Evolutionary conservation across 768 basidiomycete genomes (phyloP).

Genomic region (Coprinopsis sp.): DNA sequence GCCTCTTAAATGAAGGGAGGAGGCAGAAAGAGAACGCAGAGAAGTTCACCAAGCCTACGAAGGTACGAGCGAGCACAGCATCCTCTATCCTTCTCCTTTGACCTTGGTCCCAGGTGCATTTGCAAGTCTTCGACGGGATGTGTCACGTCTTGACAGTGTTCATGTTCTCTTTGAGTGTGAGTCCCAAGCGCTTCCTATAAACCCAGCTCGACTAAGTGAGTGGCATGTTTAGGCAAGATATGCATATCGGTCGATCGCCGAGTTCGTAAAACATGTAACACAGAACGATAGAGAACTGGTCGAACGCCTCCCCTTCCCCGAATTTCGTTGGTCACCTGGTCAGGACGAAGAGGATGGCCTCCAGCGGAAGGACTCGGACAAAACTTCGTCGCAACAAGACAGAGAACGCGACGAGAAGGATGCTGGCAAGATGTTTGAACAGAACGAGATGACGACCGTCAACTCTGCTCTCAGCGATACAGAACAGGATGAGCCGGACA

Average conservation of each 20-base stretch:
- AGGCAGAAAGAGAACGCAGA: constrained; percentile 50
- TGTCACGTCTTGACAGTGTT: constrained; percentile 74
- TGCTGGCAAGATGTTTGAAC: not conserved
- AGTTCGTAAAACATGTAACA: constrained; percentile 54
- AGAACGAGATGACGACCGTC: not conserved
- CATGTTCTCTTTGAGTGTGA: constrained; percentile 55
- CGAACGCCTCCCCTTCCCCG: constrained; percentile 44
- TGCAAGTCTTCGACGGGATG: constrained; percentile 74
- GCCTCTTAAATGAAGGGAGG: constrained; percentile 39
- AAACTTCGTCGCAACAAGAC: not conserved
- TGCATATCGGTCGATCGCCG: constrained; percentile 54
- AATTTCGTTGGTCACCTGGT: constrained; percentile 27
- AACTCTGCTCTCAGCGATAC: not conserved
- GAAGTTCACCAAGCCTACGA: constrained; percentile 49
- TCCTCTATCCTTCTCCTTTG: not conserved
- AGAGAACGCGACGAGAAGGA: too few species aligned
- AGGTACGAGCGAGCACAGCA: constrained; percentile 24
- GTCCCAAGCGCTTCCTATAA: constrained; percentile 15
- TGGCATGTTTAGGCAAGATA: constrained; percentile 45
- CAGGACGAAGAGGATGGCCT: not conserved
- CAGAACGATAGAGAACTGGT: constrained; percentile 31
- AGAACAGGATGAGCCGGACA: not conserved
- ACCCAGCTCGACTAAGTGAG: not conserved
- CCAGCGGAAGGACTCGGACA: not conserved
- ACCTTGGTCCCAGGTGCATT: constrained; percentile 48